Evolutionary conservation across 108 stramenopile genomes (phyloP).

Genomic region (Chaetoceros tenuissimus): DNA sequence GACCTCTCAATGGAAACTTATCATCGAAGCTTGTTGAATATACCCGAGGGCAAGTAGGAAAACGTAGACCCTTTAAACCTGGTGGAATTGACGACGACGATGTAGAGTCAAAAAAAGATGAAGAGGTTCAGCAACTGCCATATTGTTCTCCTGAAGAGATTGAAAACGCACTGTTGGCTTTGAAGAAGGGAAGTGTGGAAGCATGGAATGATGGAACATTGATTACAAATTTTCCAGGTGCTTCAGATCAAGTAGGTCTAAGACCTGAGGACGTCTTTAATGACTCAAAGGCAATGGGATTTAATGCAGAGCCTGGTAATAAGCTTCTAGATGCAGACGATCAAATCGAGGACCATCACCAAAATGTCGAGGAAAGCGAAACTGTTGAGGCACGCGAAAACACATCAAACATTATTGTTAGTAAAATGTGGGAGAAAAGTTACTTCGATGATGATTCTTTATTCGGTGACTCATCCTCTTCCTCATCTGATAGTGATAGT

Average conservation of each 20-base stretch:
- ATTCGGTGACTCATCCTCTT: conserved; percentile 68
- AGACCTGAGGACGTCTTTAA: conserved; percentile 54
- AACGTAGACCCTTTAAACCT: conserved; percentile 53
- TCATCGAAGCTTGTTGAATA: conserved; percentile 68
- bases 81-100: conserved; percentile 55
- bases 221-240: conserved; percentile 62
- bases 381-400: too few relatives aligned
- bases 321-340: too few relatives aligned
- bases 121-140: conserved; percentile 7
- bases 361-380: not conserved
- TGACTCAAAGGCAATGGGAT: too few relatives aligned
- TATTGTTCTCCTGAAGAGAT: conserved; percentile 40
- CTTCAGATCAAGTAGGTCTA: conserved; percentile 52
- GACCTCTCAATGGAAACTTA: conserved; percentile 58
- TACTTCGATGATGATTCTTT: conserved; percentile 80
- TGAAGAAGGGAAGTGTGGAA: conserved; percentile 42
- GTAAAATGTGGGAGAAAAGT: conserved; percentile 33
- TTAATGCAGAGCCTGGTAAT: too few relatives aligned
- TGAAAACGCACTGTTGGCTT: conserved; percentile 28
- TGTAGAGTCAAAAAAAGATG: conserved; percentile 1
- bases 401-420: too few relatives aligned
- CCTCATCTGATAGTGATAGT: conserved; percentile 27
- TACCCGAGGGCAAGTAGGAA: conserved; percentile 58
- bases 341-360: too few relatives aligned
- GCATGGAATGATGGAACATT: conserved; percentile 59